Base-by-base conservation (phyloP, 768 basidiomycete genomes). In the Boletales sp. region DNA sequence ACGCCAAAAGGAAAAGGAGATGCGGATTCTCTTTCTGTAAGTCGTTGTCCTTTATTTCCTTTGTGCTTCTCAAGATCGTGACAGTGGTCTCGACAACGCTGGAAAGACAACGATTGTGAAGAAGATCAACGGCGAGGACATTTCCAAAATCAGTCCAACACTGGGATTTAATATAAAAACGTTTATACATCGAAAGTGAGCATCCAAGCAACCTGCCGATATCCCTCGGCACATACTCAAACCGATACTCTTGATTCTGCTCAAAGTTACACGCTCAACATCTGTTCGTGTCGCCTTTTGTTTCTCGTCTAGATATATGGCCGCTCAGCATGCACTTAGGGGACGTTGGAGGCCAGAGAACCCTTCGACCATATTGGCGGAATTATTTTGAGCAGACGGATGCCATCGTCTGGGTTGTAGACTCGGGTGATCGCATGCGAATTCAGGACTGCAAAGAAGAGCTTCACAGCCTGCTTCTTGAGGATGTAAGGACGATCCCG, bases 101-200 rank as follows among this genome's bases (percentile, higher is more conserved):
- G 97, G 97, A 21, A 21, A 99, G 75, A 98, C 97, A 2, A 99
- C 95, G 2, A 97, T 98, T 56, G 21, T 21, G 21, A 21, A 21
- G 21, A 21, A 21, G 21, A 2, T 98, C 54, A 94, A 90, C 54
- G 87, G 84, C 18, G 21, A 21, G 4, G 21, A 95, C 69, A 93
- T 95, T 58, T 77, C 77, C 60, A 80, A 77, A 44, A 84, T 98
- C 48, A 91, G 87, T 61, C 97, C 97, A 2, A 99, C 97, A 9
- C 74, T 99, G 13, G 97, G 97, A 11, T 99, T 99, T 78, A 97
- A 98, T 68, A 99, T 99, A 77, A 95, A 94, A 76, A 97, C 95
- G 8, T 92, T 98, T 60, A 75, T 84, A 24, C 89, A 97, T 68
- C 80, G 86, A 70, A 88, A 87, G 92, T 97, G 69, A 69, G 80